These are phyloP conservation scores for Diaporthe ilicicola DNA, from an alignment of 2,329 filamentous ascomycete genomes.

Conservation along the genomic window DNA sequence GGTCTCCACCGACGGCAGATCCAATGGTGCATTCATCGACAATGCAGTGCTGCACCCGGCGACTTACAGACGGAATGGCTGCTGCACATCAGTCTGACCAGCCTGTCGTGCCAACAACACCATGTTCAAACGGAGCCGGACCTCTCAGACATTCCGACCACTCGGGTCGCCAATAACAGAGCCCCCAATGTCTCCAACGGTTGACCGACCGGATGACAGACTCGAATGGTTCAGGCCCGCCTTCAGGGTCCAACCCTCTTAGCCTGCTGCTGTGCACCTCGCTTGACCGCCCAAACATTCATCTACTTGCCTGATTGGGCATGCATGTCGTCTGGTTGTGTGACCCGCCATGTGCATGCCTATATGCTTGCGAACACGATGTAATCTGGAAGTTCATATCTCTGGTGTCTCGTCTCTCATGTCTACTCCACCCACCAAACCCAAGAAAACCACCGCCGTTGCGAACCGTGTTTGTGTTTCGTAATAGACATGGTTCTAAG, in stretches of 20 bases:
- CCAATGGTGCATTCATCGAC: background rate
- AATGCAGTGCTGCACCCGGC: background rate
- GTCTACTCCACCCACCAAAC: too few relatives aligned
- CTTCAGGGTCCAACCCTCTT: constrained; percentile 5
- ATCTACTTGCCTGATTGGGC: constrained; percentile 7
- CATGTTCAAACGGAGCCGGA: background rate
- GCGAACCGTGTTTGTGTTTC: background rate
- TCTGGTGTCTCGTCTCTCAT: too few relatives aligned
- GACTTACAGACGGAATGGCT: background rate
- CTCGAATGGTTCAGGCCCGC: constrained; percentile 3
- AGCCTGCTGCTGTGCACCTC: background rate
- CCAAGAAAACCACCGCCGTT: background rate
- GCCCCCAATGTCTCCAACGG: background rate
- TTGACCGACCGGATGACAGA: background rate
- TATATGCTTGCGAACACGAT: background rate
- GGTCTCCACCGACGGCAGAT: background rate
- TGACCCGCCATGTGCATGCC: background rate
- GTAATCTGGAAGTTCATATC: too few relatives aligned
- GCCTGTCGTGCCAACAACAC: background rate
- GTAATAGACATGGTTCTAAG: background rate
- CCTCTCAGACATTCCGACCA: constrained; percentile 14
- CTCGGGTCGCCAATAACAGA: background rate
- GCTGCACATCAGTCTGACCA: background rate
- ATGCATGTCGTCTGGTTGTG: background rate
- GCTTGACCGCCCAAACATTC: background rate